Evolutionary conservation across 257 asterid species (phyloP).

Genomic region (Prunella vulgaris): DNA sequence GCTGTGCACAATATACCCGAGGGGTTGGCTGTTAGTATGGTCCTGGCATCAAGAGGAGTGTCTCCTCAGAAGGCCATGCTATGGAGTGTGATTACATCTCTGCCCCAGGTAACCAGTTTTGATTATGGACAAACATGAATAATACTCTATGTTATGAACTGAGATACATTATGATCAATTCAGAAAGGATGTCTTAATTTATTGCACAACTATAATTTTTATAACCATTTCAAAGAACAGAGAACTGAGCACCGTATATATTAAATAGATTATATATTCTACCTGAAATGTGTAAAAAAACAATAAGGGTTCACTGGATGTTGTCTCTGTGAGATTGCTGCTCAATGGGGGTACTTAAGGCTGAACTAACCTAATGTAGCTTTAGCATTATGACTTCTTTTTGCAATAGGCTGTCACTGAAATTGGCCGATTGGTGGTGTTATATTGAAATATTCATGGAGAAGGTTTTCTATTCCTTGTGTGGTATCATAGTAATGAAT

Average conservation of each 20-base stretch:
- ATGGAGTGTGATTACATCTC: constrained; percentile 94
- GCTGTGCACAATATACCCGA: constrained; percentile 99
- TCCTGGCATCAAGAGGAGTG: constrained; percentile 93
- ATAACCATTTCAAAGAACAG: background rate
- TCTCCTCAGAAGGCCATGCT: constrained; percentile 96
- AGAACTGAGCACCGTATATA: background rate
- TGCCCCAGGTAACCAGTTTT: constrained; percentile 69
- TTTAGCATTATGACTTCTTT: too few species aligned
- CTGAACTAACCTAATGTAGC: too few species aligned
- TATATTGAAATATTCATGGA: background rate
- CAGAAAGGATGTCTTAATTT: background rate
- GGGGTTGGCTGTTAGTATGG: constrained; percentile 99
- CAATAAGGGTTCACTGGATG: too few species aligned
- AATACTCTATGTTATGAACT: background rate
- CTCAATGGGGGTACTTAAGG: background rate
- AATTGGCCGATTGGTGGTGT: constrained; percentile 2
- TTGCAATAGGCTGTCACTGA: background rate
- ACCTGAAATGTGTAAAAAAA: background rate
- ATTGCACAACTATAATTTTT: background rate
- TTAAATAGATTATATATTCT: background rate
- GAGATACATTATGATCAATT: background rate
- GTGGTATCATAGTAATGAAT: constrained; percentile 2
- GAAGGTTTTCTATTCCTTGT: constrained; percentile 5
- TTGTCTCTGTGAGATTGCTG: background rate
- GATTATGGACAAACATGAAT: background rate